Evolutionary conservation across 192 early-diverging fungal species (phyloP).

Genomic region (Kickxella alabastrina): DNA sequence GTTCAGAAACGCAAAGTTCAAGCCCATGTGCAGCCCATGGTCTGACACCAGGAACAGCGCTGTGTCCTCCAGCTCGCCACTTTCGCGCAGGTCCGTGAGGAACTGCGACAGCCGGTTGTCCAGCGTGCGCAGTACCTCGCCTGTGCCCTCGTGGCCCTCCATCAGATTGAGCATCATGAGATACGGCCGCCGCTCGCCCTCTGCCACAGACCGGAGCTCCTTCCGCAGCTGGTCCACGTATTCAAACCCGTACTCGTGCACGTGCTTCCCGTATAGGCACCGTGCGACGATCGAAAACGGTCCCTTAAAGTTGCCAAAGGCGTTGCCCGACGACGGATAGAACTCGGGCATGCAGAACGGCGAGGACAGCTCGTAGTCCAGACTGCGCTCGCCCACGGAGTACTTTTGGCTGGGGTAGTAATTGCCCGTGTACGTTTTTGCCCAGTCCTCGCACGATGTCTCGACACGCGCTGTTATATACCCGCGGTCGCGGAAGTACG

Average conservation of each 20-base stretch:
- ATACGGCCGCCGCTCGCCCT: conserved; percentile 9
- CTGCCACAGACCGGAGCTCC: background rate
- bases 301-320: conserved; percentile 46
- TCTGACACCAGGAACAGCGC: conserved; percentile 43
- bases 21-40: conserved; percentile 50
- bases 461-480: conserved; percentile 44
- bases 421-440: conserved; percentile 28
- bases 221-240: conserved; percentile 41
- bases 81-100: conserved; percentile 29
- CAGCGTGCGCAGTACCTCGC: conserved; percentile 31
- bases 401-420: conserved; percentile 6
- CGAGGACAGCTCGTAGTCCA: conserved; percentile 41
- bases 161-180: conserved; percentile 42
- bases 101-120: conserved; percentile 32
- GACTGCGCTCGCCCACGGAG: conserved; percentile 4
- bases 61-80: conserved; percentile 39
- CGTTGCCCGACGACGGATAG: conserved; percentile 22
- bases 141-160: conserved; percentile 47
- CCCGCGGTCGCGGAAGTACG: conserved; percentile 37
- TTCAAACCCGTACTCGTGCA: conserved; percentile 40
- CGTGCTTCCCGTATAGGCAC: conserved; percentile 40
- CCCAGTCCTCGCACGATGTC: conserved; percentile 50
- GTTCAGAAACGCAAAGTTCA: conserved; percentile 39
- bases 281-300: conserved; percentile 37
- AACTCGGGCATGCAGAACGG: conserved; percentile 49